phyloP scores from a whole-genome alignment of 2,329 filamentous ascomycete genomes.

The Scopulariopsis brevicaulis region DNA sequence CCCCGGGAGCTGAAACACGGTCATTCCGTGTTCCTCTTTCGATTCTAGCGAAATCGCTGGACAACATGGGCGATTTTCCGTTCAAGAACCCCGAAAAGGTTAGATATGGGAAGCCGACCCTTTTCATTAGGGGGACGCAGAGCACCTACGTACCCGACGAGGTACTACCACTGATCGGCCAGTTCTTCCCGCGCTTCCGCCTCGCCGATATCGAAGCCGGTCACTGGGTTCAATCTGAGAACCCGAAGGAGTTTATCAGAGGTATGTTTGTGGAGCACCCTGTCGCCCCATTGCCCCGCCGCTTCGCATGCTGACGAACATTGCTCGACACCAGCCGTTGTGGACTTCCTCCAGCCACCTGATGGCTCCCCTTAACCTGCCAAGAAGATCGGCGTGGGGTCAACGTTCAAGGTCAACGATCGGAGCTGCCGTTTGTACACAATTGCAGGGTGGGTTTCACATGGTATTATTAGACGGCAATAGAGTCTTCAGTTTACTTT shows the following conservation, averaged over 20 bases:
- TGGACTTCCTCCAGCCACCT: conserved; percentile 44
- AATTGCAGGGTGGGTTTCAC: background rate
- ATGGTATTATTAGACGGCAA: background rate
- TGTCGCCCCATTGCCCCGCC: background rate
- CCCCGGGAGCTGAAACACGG: conserved; percentile 36
- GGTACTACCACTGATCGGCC: conserved; percentile 63
- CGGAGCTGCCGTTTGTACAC: background rate
- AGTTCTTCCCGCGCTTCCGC: conserved; percentile 71
- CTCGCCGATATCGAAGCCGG: conserved; percentile 66
- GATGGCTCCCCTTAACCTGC: background rate
- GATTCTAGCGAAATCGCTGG: conserved; percentile 55
- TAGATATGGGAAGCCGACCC: conserved; percentile 63
- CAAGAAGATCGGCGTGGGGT: background rate
- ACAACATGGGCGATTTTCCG: conserved; percentile 79
- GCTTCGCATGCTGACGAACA: background rate
- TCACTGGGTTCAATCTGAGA: conserved; percentile 86
- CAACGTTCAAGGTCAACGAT: background rate
- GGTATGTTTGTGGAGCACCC: conserved; percentile 31
- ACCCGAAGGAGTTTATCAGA: conserved; percentile 65
- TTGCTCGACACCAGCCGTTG: conserved; percentile 35
- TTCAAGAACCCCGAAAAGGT: conserved; percentile 59
- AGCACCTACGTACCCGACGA: conserved; percentile 77
- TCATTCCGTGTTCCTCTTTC: conserved; percentile 73
- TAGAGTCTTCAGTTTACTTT: background rate
- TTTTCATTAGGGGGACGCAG: conserved; percentile 69